Base-by-base conservation (phyloP, 1,139 yeast genomes). In the Taphrina populina region DNA sequence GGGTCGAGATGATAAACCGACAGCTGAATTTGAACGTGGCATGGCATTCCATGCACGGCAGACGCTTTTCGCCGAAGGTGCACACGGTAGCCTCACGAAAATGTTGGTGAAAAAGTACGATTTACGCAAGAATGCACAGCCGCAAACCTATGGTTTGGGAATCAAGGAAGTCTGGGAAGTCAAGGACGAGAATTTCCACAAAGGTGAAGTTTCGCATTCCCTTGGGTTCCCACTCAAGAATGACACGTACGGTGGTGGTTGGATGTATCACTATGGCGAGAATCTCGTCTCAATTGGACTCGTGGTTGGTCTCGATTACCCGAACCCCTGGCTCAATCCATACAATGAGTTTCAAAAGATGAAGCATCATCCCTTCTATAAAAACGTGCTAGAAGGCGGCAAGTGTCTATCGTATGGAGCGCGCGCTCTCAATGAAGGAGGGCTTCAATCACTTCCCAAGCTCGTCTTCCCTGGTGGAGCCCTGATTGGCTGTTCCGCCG, bases 101-200 rank as follows among this genome's bases (percentile, higher is more conserved):
- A 80, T 84, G 65, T 82, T 80, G 0, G 83, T 90, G 58, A 71
- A 77, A 57, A 80, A 83, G 64, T 92, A 72, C 69, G 75, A 82
- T 44, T 73, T 92, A 57, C 77, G 96, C 59, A 76, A 77, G 54
- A 77, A 82, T 52, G 72, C 77, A 30, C 81, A 83, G 60, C 82
- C 84, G 3, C 98, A 92, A 71, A 88, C 97, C 0, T 92, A 92
- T 69, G 98, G 98, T 11, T 69, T 92, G 35, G 98, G 98, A 29
- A 79, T 92, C 59, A 92, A 92, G 70, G 98, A 92, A 70, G 94
- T 92, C 4, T 92, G 98, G 98, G 92, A 90, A 69, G 95, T 92
- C n/a, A 75, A 77, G 34, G 88, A 92, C 10, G 87, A 82, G 55
- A 85, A 86, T 61, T 90, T 87, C 72, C 76, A 80, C 58, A 77